These are phyloP conservation scores for Ceratocystis ficicola DNA, from an alignment of 2,329 filamentous ascomycete genomes.

Conservation along the genomic window DNA sequence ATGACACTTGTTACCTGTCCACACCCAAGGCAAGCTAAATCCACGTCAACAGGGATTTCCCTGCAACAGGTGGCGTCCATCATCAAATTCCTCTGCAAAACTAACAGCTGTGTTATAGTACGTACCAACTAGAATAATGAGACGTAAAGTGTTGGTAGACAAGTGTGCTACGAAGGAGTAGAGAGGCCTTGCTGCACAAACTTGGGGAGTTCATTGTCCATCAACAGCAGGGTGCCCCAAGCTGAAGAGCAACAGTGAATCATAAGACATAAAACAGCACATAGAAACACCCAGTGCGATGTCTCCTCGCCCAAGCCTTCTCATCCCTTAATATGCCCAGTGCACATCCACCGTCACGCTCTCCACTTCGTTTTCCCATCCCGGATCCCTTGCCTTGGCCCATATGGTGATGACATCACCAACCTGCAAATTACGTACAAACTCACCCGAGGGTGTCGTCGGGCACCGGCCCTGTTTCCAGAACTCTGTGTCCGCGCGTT, in stretches of 20 bases:
- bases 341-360: constrained; percentile 44
- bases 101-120: too few relatives aligned
- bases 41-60: background rate
- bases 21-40: too few relatives aligned
- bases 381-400: constrained; percentile 45
- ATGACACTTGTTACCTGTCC: background rate
- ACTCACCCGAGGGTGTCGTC: constrained; percentile 41
- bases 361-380: constrained; percentile 42
- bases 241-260: background rate
- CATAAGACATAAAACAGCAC: background rate
- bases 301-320: background rate
- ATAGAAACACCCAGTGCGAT: background rate
- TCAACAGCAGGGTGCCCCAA: too few relatives aligned
- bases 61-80: background rate
- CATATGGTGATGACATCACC: constrained; percentile 52
- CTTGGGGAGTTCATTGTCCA: too few relatives aligned
- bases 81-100: too few relatives aligned
- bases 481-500: constrained; percentile 30
- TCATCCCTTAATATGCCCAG: constrained; percentile 35
- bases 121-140: too few relatives aligned
- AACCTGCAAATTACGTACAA: constrained; percentile 42
- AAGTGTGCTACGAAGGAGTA: too few relatives aligned
- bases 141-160: too few relatives aligned
- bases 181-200: too few relatives aligned
- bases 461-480: constrained; percentile 37